Base-by-base conservation (phyloP, 2,329 filamentous ascomycete genomes). In the Cordyceps javanica region DNA sequence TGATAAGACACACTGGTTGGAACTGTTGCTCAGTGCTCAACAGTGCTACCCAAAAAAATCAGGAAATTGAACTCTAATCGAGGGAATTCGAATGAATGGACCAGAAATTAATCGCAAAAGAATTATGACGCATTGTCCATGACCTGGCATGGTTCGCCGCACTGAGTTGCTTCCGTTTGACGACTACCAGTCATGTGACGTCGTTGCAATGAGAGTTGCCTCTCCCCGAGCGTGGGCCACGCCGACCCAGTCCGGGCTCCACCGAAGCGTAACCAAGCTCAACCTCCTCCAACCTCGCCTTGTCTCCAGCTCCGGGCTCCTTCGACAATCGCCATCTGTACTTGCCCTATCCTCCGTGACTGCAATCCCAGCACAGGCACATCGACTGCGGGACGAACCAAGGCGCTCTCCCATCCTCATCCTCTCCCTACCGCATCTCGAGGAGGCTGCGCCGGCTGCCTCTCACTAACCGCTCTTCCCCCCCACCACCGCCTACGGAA, bases 231-330 rank as follows among this genome's bases (percentile, higher is more conserved):
- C 63, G 64, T 68, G 65, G 62, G 62, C 61, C 61, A 58, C 60
- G 63, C 59, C 62, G 64, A 61, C 62, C 65, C 64, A 65, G 55
- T 34, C 42, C 49, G 65, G 64, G 65, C 69, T 69, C 71, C 71
- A 73, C 71, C 64, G 61, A 64, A 63, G 39, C 63, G 69, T 66
- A 70, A 67, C 67, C 69, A 71, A 72, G 71, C 72, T 73, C 67
- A 68, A 70, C 68, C 68, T 70, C 70, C 69, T 70, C 69, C 69
- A 70, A 70, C 69, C 69, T 72, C 68, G 53, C 44, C 44, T 56
- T 26, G 57, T 63, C 65, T 62, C 63, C 62, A 64, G 61, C 64
- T 67, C 59, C 62, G 62, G 63, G 61, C 65, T 54, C 60, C 39
- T 39, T 52, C 58, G 58, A 38, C 58, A 52, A 41, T 52, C 55